phyloP scores from a whole-genome alignment of 768 basidiomycete species.

The Psilocybe sp. region DNA sequence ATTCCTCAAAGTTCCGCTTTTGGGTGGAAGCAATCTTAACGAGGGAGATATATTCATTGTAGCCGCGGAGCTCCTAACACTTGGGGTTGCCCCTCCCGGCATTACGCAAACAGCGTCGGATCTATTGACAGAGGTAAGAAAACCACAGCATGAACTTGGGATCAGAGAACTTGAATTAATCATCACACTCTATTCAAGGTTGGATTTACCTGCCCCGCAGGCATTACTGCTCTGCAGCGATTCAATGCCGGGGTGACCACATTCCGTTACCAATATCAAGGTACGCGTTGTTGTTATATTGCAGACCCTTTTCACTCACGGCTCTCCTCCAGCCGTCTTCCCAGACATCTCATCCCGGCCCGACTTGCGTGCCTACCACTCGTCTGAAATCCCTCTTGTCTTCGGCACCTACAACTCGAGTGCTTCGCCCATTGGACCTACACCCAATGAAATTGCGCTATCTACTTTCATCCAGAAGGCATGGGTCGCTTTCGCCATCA shows the following conservation, averaged over 20 bases:
- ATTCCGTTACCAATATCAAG: constrained; percentile 29
- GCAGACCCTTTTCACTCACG: background rate
- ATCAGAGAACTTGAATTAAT: background rate
- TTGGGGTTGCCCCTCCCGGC: constrained; percentile 25
- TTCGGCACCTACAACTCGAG: constrained; percentile 33
- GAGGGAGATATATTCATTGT: constrained; percentile 35
- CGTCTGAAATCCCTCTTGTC: constrained; percentile 36
- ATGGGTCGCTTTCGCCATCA: constrained; percentile 42
- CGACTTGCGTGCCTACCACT: constrained; percentile 35
- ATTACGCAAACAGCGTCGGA: constrained; percentile 28
- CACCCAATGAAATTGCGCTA: constrained; percentile 24
- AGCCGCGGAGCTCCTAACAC: constrained; percentile 20
- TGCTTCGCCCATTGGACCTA: constrained; percentile 16
- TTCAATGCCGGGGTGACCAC: constrained; percentile 23
- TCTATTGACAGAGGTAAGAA: constrained; percentile 27
- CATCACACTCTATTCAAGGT: too few species aligned
- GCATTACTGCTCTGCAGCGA: constrained; percentile 23
- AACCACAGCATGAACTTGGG: too few species aligned
- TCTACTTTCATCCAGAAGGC: constrained; percentile 33
- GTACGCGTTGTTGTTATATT: constrained; percentile 4
- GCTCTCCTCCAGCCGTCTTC: constrained; percentile 26
- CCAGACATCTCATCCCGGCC: constrained; percentile 30
- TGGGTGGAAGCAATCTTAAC: constrained; percentile 29
- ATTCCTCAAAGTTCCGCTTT: constrained; percentile 27
- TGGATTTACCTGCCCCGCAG: constrained; percentile 29